Conservation (phyloP, 2,329 filamentous ascomycete species). For the Chaetomium sp. region DNA sequence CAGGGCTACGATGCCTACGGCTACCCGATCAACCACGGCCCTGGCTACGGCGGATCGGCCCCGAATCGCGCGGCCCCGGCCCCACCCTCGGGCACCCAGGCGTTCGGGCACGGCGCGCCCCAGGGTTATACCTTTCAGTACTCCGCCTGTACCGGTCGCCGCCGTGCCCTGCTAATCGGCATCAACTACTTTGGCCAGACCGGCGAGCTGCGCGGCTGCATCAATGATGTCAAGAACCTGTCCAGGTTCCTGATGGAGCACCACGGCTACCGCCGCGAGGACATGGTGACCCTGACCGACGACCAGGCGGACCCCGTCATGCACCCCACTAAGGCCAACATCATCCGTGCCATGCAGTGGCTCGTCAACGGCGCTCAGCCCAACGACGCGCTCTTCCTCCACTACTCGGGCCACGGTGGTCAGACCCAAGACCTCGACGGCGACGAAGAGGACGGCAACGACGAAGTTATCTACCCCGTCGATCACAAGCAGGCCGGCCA, state of each 20-base stretch:
- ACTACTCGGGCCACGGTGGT: slow-evolving; percentile 74
- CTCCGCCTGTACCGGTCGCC: slow-evolving; percentile 64
- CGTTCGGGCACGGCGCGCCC: slow-evolving; percentile 63
- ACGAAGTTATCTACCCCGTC: slow-evolving; percentile 74
- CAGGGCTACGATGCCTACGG: slow-evolving; percentile 37
- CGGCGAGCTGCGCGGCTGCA: slow-evolving; percentile 67
- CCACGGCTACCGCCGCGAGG: slow-evolving; percentile 67
- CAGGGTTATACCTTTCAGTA: slow-evolving; percentile 67
- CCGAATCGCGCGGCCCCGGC: slow-evolving; percentile 15
- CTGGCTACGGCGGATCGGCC: slow-evolving; percentile 27
- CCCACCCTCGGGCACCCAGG: slow-evolving; percentile 45
- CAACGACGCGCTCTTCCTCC: slow-evolving; percentile 72
- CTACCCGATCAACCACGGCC: slow-evolving; percentile 34
- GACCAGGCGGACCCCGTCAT: slow-evolving; percentile 64
- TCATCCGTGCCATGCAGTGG: slow-evolving; percentile 69
- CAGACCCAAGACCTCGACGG: slow-evolving; percentile 68
- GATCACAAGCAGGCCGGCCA: slow-evolving; percentile 64
- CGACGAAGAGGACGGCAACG: slow-evolving; percentile 70
- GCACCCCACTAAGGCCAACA: slow-evolving; percentile 69
- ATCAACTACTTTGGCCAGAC: slow-evolving; percentile 75
- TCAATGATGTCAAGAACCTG: slow-evolving; percentile 76
- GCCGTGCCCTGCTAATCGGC: slow-evolving; percentile 69
- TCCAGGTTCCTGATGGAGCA: slow-evolving; percentile 61
- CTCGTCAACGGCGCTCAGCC: slow-evolving; percentile 63
- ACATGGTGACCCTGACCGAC: slow-evolving; percentile 74